phyloP scores from a whole-genome alignment of 306 rosid species.

The Trifolium pratense region DNA sequence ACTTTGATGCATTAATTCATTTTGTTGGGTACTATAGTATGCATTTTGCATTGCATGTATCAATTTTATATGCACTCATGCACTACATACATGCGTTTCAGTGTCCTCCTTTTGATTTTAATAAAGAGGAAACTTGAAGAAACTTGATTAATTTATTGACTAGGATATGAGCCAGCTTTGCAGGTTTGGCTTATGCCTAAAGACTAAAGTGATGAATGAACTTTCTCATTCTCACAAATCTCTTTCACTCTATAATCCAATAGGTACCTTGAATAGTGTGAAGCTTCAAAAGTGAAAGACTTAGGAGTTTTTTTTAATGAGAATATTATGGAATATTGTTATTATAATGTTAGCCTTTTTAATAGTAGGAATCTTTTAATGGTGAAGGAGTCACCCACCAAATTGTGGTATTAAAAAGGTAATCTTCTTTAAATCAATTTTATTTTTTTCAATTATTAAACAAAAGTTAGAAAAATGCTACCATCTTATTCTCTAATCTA shows the following conservation, averaged over 20 bases:
- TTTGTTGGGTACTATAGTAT: constrained; percentile 15
- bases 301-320: constrained; percentile 15
- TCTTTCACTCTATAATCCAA: constrained; percentile 36
- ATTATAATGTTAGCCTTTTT: constrained; percentile 47
- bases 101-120: constrained; percentile 22
- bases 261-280: constrained; percentile 41
- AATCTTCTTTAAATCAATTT: constrained; percentile 19
- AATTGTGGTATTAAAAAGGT: constrained; percentile 23
- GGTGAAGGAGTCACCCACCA: constrained; percentile 37
- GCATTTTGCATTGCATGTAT: neutral
- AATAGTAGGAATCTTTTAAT: constrained; percentile 33
- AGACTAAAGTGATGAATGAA: constrained; percentile 34
- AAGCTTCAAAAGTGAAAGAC: constrained; percentile 40
- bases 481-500: neutral
- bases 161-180: constrained; percentile 41
- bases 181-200: constrained; percentile 13
- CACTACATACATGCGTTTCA: constrained; percentile 4
- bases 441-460: neutral
- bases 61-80: constrained; percentile 10
- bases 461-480: neutral
- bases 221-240: constrained; percentile 1
- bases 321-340: constrained; percentile 31
- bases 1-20: constrained; percentile 32
- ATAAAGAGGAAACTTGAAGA: constrained; percentile 26
- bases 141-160: constrained; percentile 37